Evolutionary conservation across 116 monocot genomes (phyloP).

Genomic region (Iris pallida): DNA sequence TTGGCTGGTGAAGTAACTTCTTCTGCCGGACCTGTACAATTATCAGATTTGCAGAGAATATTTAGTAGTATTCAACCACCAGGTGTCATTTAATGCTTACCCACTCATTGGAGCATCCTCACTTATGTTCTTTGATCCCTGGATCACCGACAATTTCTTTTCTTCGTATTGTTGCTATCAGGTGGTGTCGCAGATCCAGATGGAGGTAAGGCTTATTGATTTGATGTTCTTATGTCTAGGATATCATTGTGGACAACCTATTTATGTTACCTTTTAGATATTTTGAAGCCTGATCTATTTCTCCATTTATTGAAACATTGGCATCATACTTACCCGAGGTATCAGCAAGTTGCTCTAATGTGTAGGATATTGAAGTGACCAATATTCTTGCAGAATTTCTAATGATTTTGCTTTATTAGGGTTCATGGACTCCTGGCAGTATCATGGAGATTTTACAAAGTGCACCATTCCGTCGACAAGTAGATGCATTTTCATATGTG

Average conservation of each 20-base stretch:
- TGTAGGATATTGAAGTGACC: neutral
- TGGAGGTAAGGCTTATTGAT: slow-evolving; percentile 37
- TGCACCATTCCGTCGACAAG: slow-evolving; percentile 94
- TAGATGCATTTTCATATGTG: slow-evolving; percentile 88
- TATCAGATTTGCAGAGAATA: slow-evolving; percentile 88
- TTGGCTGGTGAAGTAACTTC: slow-evolving; percentile 63
- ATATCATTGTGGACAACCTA: too few species aligned
- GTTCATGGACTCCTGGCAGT: slow-evolving; percentile 60
- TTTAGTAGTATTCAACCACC: slow-evolving; percentile 60
- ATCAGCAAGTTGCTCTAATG: neutral
- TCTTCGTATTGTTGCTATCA: slow-evolving; percentile 10
- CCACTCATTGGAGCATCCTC: neutral
- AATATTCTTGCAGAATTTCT: neutral
- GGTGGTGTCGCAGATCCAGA: slow-evolving; percentile 61
- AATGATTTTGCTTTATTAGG: slow-evolving; percentile 34
- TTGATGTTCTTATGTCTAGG: too few species aligned
- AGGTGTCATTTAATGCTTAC: slow-evolving; percentile 34
- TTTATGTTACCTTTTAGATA: slow-evolving; percentile 28
- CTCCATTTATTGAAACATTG: slow-evolving; percentile 65
- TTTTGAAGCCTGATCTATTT: slow-evolving; percentile 88
- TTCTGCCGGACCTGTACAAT: slow-evolving; percentile 75
- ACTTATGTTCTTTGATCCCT: too few species aligned
- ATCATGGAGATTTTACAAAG: slow-evolving; percentile 75
- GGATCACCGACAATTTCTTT: slow-evolving; percentile 3
- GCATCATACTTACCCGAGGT: slow-evolving; percentile 89